Percentiles rank a stretch among this genome's conserved stretches.
phyloP scores from a whole-genome alignment of 805 yeast genomes.

The Sungouiella thailandica region DNA sequence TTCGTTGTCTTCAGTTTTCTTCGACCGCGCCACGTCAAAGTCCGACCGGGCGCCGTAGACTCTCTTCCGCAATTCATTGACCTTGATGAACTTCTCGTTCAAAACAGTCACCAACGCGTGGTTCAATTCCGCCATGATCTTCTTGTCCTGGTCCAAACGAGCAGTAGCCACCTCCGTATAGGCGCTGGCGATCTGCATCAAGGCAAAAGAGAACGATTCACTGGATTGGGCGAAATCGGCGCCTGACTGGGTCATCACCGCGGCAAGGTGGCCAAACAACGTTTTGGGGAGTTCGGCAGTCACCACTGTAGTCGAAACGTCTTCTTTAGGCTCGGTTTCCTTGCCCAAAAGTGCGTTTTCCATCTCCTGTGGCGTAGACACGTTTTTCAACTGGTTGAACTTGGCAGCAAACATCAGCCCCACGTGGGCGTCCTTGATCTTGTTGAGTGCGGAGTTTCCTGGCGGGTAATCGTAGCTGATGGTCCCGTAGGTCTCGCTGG shows the following conservation, averaged over 20 bases:
- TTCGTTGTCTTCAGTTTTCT: slow-evolving; percentile 32
- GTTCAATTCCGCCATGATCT: slow-evolving; percentile 57
- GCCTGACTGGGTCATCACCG: slow-evolving; percentile 45
- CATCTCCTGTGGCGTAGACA: slow-evolving; percentile 62
- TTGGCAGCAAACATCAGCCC: slow-evolving; percentile 53
- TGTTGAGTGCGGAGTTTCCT: slow-evolving; percentile 39
- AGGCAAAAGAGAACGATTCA: slow-evolving; percentile 48
- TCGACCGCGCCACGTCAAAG: slow-evolving; percentile 67
- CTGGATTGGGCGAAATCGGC: slow-evolving; percentile 42
- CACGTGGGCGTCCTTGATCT: slow-evolving; percentile 63
- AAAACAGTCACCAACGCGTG: slow-evolving; percentile 47
- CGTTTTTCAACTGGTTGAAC: slow-evolving; percentile 55
- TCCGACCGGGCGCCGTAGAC: slow-evolving; percentile 68
- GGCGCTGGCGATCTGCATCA: slow-evolving; percentile 50
- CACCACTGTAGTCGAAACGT: slow-evolving; percentile 27
- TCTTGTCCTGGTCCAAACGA: slow-evolving; percentile 65
- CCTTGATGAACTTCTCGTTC: slow-evolving; percentile 55
- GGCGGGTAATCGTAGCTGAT: slow-evolving; percentile 84
- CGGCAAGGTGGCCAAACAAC: slow-evolving; percentile 64
- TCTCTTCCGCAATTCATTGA: slow-evolving; percentile 55
- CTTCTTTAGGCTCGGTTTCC: slow-evolving; percentile 9
- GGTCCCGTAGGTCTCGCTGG: slow-evolving; percentile 57
- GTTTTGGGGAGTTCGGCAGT: slow-evolving; percentile 55
- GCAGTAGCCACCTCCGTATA: slow-evolving; percentile 63
- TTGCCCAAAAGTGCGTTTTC: slow-evolving; percentile 49